Percentiles rank a stretch among this genome's conserved stretches.
These are phyloP conservation scores for Mycoemilia scoparia DNA, from an alignment of 192 early-diverging fungal species.

Conservation along the genomic window DNA sequence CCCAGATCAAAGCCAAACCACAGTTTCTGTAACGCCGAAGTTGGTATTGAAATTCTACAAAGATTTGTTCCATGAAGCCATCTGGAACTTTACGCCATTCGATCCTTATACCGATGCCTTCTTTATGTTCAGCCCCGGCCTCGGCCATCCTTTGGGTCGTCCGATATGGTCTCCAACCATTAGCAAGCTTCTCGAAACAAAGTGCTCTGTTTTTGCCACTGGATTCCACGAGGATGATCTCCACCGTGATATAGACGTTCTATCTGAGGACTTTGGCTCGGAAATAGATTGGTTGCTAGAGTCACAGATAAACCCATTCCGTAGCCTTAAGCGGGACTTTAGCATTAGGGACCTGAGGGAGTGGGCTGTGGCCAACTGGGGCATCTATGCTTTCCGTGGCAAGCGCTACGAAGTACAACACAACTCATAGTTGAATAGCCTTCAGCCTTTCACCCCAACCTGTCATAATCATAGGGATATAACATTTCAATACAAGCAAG, in stretches of 20 bases:
- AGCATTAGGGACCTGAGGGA: slow-evolving; percentile 51
- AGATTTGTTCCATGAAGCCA: slow-evolving; percentile 39
- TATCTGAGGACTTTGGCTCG: slow-evolving; percentile 33
- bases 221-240: slow-evolving; percentile 57
- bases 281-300: slow-evolving; percentile 59
- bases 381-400: slow-evolving; percentile 60
- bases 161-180: slow-evolving; percentile 47
- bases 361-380: slow-evolving; percentile 57
- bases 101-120: slow-evolving; percentile 63
- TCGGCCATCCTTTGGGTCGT: slow-evolving; percentile 40
- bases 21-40: slow-evolving; percentile 27
- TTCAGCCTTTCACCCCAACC: too few species aligned
- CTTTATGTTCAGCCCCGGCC: slow-evolving; percentile 61
- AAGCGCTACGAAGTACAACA: slow-evolving; percentile 57
- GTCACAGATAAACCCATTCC: slow-evolving; percentile 45
- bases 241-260: slow-evolving; percentile 33
- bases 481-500: too few species aligned
- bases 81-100: slow-evolving; percentile 40
- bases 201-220: slow-evolving; percentile 61
- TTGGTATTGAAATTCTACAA: slow-evolving; percentile 51
- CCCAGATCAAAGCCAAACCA: slow-evolving; percentile 30
- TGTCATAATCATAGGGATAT: too few species aligned
- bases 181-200: slow-evolving; percentile 46
- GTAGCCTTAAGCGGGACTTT: slow-evolving; percentile 52
- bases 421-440: too few species aligned